Evolutionary conservation across 2,329 filamentous ascomycete genomes (phyloP).

Genomic region (Cryphonectria carpinicola): DNA sequence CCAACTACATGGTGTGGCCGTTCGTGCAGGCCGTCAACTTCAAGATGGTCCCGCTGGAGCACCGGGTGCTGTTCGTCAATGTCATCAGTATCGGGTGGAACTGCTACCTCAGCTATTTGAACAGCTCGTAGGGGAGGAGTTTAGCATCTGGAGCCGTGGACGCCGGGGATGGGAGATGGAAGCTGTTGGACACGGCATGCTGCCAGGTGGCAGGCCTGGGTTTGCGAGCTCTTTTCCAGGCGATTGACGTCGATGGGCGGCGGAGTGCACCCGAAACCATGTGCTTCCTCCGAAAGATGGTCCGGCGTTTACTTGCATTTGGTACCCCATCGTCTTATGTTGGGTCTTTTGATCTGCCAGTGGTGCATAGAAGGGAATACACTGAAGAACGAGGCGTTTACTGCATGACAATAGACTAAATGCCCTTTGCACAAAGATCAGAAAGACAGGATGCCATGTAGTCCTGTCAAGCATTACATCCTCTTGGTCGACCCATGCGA

Average conservation of each 20-base stretch:
- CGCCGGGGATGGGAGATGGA: neutral
- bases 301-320: neutral
- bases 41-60: conserved; percentile 79
- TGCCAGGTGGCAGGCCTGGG: neutral
- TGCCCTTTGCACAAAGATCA: neutral
- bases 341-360: neutral
- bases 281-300: neutral
- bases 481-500: neutral
- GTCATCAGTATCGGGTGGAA: conserved; percentile 72
- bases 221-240: neutral
- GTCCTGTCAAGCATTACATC: neutral
- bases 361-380: neutral
- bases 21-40: conserved; percentile 86
- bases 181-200: neutral
- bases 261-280: neutral
- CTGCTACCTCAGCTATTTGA: conserved; percentile 65
- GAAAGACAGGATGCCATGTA: neutral
- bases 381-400: neutral
- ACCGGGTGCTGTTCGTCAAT: conserved; percentile 86
- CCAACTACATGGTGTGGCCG: conserved; percentile 91
- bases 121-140: conserved; percentile 45
- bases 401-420: neutral
- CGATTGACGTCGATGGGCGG: neutral
- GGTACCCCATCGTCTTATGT: neutral
- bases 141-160: neutral